Evolutionary conservation across 1,284 basidiomycete genomes (phyloP).

Genomic region (Albatrellus sp.): DNA sequence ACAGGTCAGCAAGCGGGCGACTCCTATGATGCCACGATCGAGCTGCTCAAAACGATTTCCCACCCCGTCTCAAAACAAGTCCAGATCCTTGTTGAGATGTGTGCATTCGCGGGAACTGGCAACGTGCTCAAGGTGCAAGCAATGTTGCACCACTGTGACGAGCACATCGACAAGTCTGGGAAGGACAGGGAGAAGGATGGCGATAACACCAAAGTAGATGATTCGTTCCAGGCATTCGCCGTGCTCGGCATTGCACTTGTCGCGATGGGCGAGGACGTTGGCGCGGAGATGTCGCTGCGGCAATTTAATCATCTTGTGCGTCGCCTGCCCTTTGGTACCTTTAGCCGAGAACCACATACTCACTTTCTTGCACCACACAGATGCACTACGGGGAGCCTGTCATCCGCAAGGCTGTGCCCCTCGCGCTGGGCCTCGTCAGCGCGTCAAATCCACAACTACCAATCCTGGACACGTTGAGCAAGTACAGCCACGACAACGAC

Average conservation of each 20-base stretch:
- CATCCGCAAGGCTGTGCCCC: slow-evolving; percentile 89
- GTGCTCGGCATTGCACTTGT: slow-evolving; percentile 92
- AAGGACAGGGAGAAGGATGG: slow-evolving; percentile 31
- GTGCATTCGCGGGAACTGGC: slow-evolving; percentile 90
- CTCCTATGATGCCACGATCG: slow-evolving; percentile 87
- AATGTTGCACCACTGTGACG: slow-evolving; percentile 89
- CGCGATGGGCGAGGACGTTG: slow-evolving; percentile 98
- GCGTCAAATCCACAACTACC: slow-evolving; percentile 94
- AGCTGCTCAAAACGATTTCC: slow-evolving; percentile 91
- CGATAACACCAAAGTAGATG: slow-evolving; percentile 37
- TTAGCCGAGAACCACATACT: slow-evolving; percentile 4
- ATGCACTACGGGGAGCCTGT: slow-evolving; percentile 98
- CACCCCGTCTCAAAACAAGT: slow-evolving; percentile 88
- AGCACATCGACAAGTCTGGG: slow-evolving; percentile 55
- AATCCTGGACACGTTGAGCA: slow-evolving; percentile 96
- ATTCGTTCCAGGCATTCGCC: slow-evolving; percentile 88
- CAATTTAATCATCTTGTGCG: slow-evolving; percentile 90
- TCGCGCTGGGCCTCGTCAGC: slow-evolving; percentile 90
- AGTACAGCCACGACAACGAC: slow-evolving; percentile 99
- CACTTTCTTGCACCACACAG: not conserved
- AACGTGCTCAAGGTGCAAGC: slow-evolving; percentile 92
- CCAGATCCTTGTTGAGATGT: slow-evolving; percentile 88
- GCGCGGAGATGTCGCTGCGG: slow-evolving; percentile 90
- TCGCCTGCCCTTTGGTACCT: slow-evolving; percentile 6
- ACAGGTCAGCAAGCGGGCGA: slow-evolving; percentile 58